A percentile compares a stretch with the other conserved stretches of the same genome.
Evolutionary conservation across 768 basidiomycete species (phyloP).

Genomic region (Podaxis mareebaensis): DNA sequence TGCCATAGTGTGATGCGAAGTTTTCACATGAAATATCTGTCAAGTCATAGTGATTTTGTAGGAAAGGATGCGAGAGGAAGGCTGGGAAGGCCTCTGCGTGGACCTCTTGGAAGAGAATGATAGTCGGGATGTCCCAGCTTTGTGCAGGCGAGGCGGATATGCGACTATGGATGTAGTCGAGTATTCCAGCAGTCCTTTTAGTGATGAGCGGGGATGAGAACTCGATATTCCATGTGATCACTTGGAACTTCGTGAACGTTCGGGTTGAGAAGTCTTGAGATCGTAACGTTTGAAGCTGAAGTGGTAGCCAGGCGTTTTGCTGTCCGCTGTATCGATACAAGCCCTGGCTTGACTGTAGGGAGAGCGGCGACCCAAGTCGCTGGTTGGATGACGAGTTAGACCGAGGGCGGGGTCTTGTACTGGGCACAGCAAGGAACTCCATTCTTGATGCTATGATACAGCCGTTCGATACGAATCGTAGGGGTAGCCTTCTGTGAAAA

Average conservation of each 20-base stretch:
- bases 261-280: not conserved
- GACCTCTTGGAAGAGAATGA: constrained; percentile 15
- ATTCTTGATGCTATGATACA: not conserved
- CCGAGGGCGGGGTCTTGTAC: not conserved
- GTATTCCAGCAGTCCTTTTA: constrained; percentile 10
- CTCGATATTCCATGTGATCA: constrained; percentile 14
- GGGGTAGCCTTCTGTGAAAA: not conserved
- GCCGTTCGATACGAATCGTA: not conserved
- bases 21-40: not conserved
- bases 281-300: not conserved
- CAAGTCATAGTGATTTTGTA: constrained; percentile 9
- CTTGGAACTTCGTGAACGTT: not conserved
- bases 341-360: not conserved
- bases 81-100: not conserved
- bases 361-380: not conserved
- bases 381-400: not conserved
- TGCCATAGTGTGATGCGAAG: constrained; percentile 8
- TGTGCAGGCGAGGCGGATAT: not conserved
- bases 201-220: constrained; percentile 2
- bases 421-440: not conserved
- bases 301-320: constrained; percentile 1
- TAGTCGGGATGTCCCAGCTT: not conserved
- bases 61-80: constrained; percentile 11
- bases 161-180: constrained; percentile 2
- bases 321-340: not conserved